These are phyloP conservation scores for Boletus subcaerulescens DNA, from an alignment of 768 basidiomycete species.

Conservation along the genomic window DNA sequence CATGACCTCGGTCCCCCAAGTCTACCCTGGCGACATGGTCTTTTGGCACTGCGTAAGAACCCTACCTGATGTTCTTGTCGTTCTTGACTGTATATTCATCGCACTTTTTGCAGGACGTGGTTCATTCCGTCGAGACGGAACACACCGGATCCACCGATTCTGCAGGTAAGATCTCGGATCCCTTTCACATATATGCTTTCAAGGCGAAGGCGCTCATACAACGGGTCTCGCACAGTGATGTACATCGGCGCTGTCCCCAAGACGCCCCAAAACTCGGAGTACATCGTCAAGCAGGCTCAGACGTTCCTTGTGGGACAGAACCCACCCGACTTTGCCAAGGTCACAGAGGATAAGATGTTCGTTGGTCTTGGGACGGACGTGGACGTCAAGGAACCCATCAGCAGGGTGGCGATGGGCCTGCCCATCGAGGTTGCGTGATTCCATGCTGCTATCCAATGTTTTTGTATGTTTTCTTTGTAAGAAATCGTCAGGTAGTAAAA, in stretches of 20 bases:
- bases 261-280: conserved; percentile 58
- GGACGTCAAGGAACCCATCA: conserved; percentile 37
- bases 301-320: conserved; percentile 57
- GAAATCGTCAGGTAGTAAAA: too few species aligned
- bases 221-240: conserved; percentile 48
- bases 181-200: not conserved
- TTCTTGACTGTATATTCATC: not conserved
- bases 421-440: conserved; percentile 12
- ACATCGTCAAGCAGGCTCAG: conserved; percentile 60
- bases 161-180: conserved; percentile 38
- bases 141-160: conserved; percentile 57
- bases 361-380: conserved; percentile 38
- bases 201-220: not conserved
- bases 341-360: conserved; percentile 39
- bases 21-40: conserved; percentile 73
- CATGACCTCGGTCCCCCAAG: conserved; percentile 70
- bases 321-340: conserved; percentile 69
- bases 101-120: conserved; percentile 35
- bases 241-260: conserved; percentile 74
- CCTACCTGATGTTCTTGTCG: not conserved
- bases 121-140: conserved; percentile 47
- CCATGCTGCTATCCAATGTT: not conserved
- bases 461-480: too few species aligned
- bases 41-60: conserved; percentile 66
- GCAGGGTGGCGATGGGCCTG: conserved; percentile 45